A percentile compares a stretch with the other conserved stretches of the same genome.
phyloP scores from a whole-genome alignment of 2,329 filamentous ascomycete genomes.

The Salinomyces thailandicus region DNA sequence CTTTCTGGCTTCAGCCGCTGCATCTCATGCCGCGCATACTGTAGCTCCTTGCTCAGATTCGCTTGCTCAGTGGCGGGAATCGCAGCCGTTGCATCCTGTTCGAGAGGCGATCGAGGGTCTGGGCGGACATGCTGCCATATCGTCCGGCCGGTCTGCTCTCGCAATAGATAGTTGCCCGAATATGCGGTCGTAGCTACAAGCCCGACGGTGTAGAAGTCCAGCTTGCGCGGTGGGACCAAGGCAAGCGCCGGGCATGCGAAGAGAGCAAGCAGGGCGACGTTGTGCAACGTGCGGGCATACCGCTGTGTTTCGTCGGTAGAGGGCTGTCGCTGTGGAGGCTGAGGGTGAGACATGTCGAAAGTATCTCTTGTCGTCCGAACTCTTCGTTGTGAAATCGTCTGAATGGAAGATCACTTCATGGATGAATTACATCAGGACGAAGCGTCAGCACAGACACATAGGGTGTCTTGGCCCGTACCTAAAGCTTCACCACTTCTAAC shows the following conservation, averaged over 20 bases:
- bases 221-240: slow-evolving; percentile 49
- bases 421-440: too few species aligned
- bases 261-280: slow-evolving; percentile 39
- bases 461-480: too few species aligned
- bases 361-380: too few species aligned
- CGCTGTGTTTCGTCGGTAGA: slow-evolving; percentile 18
- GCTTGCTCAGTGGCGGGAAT: slow-evolving; percentile 7
- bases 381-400: too few species aligned
- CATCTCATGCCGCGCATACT: slow-evolving; percentile 7
- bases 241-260: slow-evolving; percentile 46
- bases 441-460: too few species aligned
- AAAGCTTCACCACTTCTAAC: too few species aligned
- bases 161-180: slow-evolving; percentile 40
- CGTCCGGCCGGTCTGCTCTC: slow-evolving; percentile 22
- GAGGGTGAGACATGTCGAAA: slow-evolving; percentile 22
- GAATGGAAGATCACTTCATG: too few species aligned
- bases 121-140: slow-evolving; percentile 23
- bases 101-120: not conserved
- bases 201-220: slow-evolving; percentile 50
- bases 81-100: slow-evolving; percentile 1
- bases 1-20: slow-evolving; percentile 3
- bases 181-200: slow-evolving; percentile 40
- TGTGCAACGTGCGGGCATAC: slow-evolving; percentile 30
- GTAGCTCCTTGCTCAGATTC: slow-evolving; percentile 7
- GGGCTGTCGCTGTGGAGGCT: slow-evolving; percentile 16